phyloP scores from a whole-genome alignment of 176 grass and related monocot genomes.

The Lolium perenne region DNA sequence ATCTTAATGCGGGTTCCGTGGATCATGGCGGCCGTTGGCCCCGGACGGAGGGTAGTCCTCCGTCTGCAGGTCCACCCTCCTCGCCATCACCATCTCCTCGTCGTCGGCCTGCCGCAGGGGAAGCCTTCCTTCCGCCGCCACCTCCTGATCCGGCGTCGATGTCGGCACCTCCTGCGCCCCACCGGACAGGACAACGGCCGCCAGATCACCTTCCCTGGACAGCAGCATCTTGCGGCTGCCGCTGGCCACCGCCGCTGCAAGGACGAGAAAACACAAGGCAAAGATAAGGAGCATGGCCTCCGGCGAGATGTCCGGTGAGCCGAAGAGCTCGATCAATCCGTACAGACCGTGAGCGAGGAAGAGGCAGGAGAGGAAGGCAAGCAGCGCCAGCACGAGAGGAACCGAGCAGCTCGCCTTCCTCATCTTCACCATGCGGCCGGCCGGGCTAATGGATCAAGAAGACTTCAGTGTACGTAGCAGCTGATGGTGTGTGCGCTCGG shows the following conservation, averaged over 20 bases:
- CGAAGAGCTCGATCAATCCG: conserved; percentile 53
- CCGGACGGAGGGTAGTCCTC: conserved; percentile 73
- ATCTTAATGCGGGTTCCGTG: conserved; percentile 61
- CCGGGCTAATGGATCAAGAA: background rate
- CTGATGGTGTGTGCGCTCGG: background rate
- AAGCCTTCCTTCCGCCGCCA: background rate
- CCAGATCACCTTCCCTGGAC: conserved; percentile 10
- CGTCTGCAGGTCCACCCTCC: conserved; percentile 65
- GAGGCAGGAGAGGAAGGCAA: conserved; percentile 55
- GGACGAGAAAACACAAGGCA: conserved; percentile 52
- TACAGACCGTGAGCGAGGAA: conserved; percentile 54
- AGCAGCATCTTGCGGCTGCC: conserved; percentile 46
- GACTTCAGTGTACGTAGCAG: background rate
- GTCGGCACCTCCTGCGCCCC: background rate
- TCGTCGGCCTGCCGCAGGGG: conserved; percentile 26
- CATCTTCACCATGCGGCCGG: conserved; percentile 19
- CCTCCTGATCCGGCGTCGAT: background rate
- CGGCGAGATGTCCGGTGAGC: conserved; percentile 51
- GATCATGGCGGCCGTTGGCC: conserved; percentile 73
- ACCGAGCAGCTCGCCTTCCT: conserved; percentile 46
- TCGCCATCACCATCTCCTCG: background rate
- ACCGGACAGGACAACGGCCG: background rate
- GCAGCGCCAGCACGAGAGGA: conserved; percentile 45
- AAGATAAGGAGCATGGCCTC: conserved; percentile 52
- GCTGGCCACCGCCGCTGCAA: conserved; percentile 33